Evolutionary conservation across 2,329 filamentous ascomycete genomes (phyloP), one percentile per base, ranked within the genome.

Genomic region (Cladosporium halotolerans): DNA sequence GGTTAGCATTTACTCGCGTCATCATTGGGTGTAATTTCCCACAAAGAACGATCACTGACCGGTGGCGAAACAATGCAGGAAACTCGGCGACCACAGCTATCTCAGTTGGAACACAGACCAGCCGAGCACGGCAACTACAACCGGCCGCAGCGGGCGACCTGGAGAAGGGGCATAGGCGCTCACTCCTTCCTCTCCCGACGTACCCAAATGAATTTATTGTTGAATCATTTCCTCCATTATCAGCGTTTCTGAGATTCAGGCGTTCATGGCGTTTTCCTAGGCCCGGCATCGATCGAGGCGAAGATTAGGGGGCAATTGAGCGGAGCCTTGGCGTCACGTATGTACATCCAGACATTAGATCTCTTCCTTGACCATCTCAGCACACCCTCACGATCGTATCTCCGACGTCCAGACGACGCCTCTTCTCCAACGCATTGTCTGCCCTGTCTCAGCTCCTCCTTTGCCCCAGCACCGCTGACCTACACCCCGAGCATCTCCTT

Each of bases 21-120:
- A 7, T 32, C 28, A 16, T 13, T n/a, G 28, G 31, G 18, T 19
- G 6, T 8, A 10, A 14, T 14, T 9, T 39, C 9, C n/a, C 13
- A 39, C n/a, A 33, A 14, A 23, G 16, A 47, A 16, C 8, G 18
- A 38, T 54, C 48, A 57, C 47, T 55, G 43, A 57, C 49, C 31
- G 19, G 31, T 51, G 40, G 47, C 48, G 38, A 11, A 53, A 58
- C 45, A 51, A 58, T 59, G 47, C 61, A 92, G 93, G 66, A 99
- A 97, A 86, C 81, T 99, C 40, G 93, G 93, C 57, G 93, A 99
- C 70, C 93, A 97, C 72, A 96, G 90, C 8, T 97, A 99, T 70
- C 80, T 99, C 45, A 93, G 89, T 19, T 99, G 93, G 93, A 96
- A 97, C 70, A 86, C 83, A 57, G 84, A 87, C 43, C 75, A 81